Evolutionary conservation across 1,139 yeast species (phyloP).

Genomic region (Spathaspora jeffriesii): DNA sequence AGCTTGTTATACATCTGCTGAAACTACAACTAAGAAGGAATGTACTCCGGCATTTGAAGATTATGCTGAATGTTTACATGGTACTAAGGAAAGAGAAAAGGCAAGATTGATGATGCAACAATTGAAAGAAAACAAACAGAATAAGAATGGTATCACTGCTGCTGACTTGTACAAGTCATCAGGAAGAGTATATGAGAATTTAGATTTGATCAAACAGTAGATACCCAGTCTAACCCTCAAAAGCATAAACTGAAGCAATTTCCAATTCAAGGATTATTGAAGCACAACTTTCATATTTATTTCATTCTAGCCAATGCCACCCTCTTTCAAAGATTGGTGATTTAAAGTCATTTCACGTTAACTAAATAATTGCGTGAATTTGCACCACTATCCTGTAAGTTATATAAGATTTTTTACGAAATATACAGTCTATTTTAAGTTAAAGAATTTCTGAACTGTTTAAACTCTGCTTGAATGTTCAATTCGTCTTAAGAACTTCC

Average conservation of each 20-base stretch:
- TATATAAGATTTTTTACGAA: not conserved
- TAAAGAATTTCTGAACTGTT: not conserved
- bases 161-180: slow-evolving; percentile 45
- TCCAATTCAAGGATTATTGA: not conserved
- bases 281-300: not conserved
- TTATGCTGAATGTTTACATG: slow-evolving; percentile 51
- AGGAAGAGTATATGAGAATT: slow-evolving; percentile 46
- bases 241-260: not conserved
- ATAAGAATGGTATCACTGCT: slow-evolving; percentile 43
- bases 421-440: not conserved
- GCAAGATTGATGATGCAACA: slow-evolving; percentile 48
- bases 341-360: not conserved
- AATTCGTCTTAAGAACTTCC: not conserved
- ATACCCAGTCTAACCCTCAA: not conserved
- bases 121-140: slow-evolving; percentile 44
- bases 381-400: not conserved
- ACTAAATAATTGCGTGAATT: not conserved
- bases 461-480: not conserved
- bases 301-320: not conserved
- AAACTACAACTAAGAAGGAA: slow-evolving; percentile 41
- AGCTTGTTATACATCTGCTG: slow-evolving; percentile 50
- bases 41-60: slow-evolving; percentile 49
- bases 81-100: slow-evolving; percentile 49
- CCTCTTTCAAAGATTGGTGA: not conserved
- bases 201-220: slow-evolving; percentile 36